These are phyloP conservation scores for Trypanosoma congolense DNA, from an alignment of 208 protist species.

Conservation along the genomic window DNA sequence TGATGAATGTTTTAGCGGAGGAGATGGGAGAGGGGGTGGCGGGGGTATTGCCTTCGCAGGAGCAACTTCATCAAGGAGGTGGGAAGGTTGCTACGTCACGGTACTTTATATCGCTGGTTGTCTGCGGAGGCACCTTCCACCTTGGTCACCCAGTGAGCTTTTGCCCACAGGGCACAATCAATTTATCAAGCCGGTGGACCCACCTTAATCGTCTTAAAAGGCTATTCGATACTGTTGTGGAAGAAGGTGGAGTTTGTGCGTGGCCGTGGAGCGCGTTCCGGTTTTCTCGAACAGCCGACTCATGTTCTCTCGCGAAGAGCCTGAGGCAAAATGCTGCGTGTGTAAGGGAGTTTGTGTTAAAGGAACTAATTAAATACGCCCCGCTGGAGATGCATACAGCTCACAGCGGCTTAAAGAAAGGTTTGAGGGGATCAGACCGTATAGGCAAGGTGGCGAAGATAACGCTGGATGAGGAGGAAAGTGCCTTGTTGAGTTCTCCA, in stretches of 20 bases:
- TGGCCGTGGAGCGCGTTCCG: background rate
- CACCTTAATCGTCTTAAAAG: slow-evolving; percentile 3
- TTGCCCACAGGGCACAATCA: background rate
- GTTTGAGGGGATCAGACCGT: background rate
- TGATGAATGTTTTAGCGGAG: slow-evolving; percentile 47
- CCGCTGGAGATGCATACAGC: background rate
- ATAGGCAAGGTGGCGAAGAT: background rate
- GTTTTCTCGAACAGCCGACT: background rate
- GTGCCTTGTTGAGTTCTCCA: slow-evolving; percentile 4
- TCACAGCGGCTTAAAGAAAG: background rate
- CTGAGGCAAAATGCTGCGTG: slow-evolving; percentile 16
- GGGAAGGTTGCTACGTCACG: background rate
- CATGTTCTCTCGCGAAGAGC: background rate
- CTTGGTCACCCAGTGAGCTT: slow-evolving; percentile 11
- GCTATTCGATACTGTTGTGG: slow-evolving; percentile 16
- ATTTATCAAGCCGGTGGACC: background rate
- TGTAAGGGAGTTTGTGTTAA: slow-evolving; percentile 18
- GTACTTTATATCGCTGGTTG: slow-evolving; percentile 43
- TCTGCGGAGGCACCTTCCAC: slow-evolving; percentile 28
- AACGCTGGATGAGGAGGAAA: slow-evolving; percentile 17
- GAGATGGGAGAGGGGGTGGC: too few species aligned
- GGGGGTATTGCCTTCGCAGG: background rate
- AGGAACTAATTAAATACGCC: background rate
- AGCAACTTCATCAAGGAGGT: background rate
- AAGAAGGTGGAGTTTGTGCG: background rate